Evolutionary conservation across 139 green algal species (phyloP).

Genomic region (Tetraselmis striata): DNA sequence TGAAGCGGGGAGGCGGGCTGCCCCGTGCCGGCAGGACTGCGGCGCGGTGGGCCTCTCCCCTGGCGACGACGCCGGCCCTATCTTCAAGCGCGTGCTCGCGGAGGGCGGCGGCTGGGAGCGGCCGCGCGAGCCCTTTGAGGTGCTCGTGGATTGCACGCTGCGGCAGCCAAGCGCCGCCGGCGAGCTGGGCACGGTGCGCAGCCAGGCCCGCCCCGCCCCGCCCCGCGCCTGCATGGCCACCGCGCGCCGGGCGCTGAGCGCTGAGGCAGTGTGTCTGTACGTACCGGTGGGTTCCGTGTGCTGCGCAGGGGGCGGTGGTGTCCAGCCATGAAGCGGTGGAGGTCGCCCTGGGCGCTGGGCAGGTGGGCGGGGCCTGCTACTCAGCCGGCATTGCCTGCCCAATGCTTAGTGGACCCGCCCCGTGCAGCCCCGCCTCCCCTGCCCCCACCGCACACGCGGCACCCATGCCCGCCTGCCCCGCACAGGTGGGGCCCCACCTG

Average conservation of each 20-base stretch:
- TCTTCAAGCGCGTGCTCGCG: constrained; percentile 42
- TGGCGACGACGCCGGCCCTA: background rate
- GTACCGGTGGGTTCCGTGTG: no score
- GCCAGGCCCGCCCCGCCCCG: constrained; percentile 17
- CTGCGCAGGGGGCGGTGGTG: no score
- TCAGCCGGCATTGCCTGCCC: no score
- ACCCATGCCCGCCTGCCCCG: constrained; percentile 16
- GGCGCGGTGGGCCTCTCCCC: background rate
- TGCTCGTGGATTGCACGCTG: constrained; percentile 6
- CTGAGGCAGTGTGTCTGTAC: no score
- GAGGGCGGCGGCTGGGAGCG: constrained; percentile 65
- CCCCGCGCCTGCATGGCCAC: no score
- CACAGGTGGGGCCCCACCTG: constrained; percentile 13
- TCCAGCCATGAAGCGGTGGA: no score
- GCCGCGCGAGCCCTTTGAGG: constrained; percentile 62
- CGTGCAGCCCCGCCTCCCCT: no score
- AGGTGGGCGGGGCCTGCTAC: no score
- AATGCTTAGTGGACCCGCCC: no score
- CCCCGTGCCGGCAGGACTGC: background rate
- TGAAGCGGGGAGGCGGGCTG: no score
- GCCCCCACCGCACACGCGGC: constrained; percentile 9
- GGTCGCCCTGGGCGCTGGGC: background rate
- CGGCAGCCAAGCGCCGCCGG: constrained; percentile 10
- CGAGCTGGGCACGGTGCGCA: constrained; percentile 32
- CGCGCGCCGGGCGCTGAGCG: no score